Conservation (phyloP, 768 basidiomycete species). For the Boletus coccyginus region DNA sequence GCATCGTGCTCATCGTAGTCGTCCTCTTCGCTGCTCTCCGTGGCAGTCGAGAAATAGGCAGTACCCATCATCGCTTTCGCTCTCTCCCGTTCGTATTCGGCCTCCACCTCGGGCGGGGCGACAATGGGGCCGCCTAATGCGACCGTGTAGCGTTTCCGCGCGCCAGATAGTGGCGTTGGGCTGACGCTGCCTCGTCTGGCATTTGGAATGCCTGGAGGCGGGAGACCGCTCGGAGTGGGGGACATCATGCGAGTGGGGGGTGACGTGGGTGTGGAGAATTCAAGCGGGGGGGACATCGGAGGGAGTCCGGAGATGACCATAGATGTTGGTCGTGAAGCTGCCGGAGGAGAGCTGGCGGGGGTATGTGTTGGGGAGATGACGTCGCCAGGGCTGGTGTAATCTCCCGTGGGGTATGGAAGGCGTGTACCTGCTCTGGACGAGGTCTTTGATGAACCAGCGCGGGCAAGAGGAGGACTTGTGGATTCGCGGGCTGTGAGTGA, state of each 20-base stretch:
- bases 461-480: conserved; percentile 60
- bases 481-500: conserved; percentile 54
- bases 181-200: conserved; percentile 56
- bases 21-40: conserved; percentile 36
- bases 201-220: conserved; percentile 39
- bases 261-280: conserved; percentile 19
- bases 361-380: conserved; percentile 33
- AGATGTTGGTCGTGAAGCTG: conserved; percentile 41
- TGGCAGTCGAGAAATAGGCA: conserved; percentile 42
- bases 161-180: conserved; percentile 56
- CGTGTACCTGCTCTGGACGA: conserved; percentile 39
- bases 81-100: conserved; percentile 30
- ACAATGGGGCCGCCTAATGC: conserved; percentile 76
- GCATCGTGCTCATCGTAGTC: conserved; percentile 33
- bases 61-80: conserved; percentile 33
- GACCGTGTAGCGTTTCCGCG: conserved; percentile 79
- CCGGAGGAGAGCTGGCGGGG: conserved; percentile 48
- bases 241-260: conserved; percentile 24
- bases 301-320: conserved; percentile 45
- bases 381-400: conserved; percentile 69
- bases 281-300: conserved; percentile 22
- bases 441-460: conserved; percentile 37
- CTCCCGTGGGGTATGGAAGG: conserved; percentile 80
- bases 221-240: conserved; percentile 33
- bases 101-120: conserved; percentile 28